phyloP scores from a whole-genome alignment of 2,329 filamentous ascomycete species.

The Aspergillus tubingensis region DNA sequence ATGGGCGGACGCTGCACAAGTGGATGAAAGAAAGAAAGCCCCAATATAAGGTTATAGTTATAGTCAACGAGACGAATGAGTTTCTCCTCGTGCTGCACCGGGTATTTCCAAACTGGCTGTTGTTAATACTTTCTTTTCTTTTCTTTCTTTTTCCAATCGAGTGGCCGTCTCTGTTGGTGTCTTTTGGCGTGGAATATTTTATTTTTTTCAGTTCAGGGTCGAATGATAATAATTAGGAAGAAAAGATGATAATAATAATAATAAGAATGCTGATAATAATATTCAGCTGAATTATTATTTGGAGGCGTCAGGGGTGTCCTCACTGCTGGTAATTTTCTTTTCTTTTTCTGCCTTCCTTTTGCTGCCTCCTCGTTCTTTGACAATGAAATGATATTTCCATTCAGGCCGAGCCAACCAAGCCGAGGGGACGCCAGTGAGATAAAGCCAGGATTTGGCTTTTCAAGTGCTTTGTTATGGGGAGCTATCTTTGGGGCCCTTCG shows the following conservation, averaged over 20 bases:
- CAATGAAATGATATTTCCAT: constrained; percentile 23
- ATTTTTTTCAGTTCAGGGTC: too few relatives aligned
- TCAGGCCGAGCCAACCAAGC: constrained; percentile 25
- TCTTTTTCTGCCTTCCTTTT: constrained; percentile 12
- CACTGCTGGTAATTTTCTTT: background rate
- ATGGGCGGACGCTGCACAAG: constrained; percentile 1
- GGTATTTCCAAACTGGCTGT: background rate
- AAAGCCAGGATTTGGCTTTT: constrained; percentile 22
- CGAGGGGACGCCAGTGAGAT: constrained; percentile 13
- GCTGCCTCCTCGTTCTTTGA: constrained; percentile 21
- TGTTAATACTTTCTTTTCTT: background rate
- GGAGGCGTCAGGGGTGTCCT: background rate
- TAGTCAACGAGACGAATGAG: constrained; percentile 10
- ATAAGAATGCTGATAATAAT: background rate
- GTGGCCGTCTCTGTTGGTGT: background rate
- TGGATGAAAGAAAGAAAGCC: constrained; percentile 10
- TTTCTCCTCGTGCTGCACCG: constrained; percentile 7
- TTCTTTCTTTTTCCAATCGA: constrained; percentile 8
- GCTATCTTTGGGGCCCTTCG: constrained; percentile 18
- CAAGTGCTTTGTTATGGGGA: constrained; percentile 24
- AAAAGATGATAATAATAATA: too few relatives aligned
- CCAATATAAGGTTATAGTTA: constrained; percentile 19
- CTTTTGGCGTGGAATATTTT: background rate
- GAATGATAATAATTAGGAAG: too few relatives aligned
- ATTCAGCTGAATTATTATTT: background rate